Evolutionary conservation across 495 filamentous ascomycete genomes (phyloP).

Genomic region (Aspergillus homomorphus): DNA sequence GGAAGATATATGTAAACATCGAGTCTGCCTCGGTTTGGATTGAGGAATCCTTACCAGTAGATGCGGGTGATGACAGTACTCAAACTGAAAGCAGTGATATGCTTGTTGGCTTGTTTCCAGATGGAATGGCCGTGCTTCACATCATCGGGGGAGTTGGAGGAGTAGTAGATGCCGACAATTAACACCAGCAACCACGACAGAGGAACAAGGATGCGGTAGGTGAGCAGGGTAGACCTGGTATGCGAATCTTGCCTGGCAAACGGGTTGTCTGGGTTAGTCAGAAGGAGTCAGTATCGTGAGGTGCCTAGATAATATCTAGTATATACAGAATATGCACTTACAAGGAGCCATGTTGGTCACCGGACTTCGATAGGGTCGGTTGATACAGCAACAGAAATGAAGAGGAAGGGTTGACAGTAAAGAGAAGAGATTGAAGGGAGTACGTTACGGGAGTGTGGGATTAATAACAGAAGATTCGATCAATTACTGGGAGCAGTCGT

Average conservation of each 20-base stretch:
- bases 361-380: background rate
- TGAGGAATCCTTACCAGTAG: constrained; percentile 61
- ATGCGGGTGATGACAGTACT: constrained; percentile 66
- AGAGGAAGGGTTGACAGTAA: background rate
- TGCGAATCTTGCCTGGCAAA: constrained; percentile 64
- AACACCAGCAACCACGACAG: constrained; percentile 71
- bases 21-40: constrained; percentile 3
- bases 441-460: too few species aligned
- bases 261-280: constrained; percentile 48
- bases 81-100: constrained; percentile 71
- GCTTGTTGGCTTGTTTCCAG: constrained; percentile 64
- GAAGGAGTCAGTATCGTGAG: background rate
- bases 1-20: background rate
- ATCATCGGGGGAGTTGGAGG: constrained; percentile 57
- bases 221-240: constrained; percentile 42
- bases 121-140: constrained; percentile 54
- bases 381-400: background rate
- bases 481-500: background rate
- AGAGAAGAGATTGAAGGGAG: background rate
- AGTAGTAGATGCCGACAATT: constrained; percentile 67
- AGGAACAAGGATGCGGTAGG: constrained; percentile 66
- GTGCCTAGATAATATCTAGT: background rate
- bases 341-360: background rate
- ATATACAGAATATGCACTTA: background rate
- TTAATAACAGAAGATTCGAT: background rate